A percentile compares a stretch with the other conserved stretches of the same genome.
Conservation (phyloP, 225 moss, liverwort and hornwort genomes). For the Bryoerythrophyllum caledonicum region DNA sequence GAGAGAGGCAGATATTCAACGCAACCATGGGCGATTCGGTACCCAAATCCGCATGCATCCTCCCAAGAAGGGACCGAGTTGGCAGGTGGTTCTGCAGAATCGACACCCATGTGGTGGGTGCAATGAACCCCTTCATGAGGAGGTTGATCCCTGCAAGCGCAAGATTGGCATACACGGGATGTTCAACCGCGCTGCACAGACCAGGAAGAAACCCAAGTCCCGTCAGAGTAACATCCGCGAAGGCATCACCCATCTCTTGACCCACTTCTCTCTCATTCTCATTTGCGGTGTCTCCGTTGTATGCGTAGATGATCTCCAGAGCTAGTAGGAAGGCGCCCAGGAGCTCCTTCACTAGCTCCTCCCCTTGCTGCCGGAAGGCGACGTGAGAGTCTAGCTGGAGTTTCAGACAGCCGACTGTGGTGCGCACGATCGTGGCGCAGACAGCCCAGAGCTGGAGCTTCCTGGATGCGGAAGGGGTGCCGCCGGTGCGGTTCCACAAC, state of each 20-base stretch:
- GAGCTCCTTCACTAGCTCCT: conserved; percentile 71
- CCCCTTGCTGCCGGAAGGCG: conserved; percentile 54
- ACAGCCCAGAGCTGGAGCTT: conserved; percentile 52
- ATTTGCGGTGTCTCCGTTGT: conserved; percentile 37
- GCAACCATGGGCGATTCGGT: conserved; percentile 71
- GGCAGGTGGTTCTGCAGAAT: conserved; percentile 87
- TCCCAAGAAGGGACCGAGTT: conserved; percentile 58
- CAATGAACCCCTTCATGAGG: conserved; percentile 77
- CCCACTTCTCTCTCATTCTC: conserved; percentile 34
- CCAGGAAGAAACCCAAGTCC: conserved; percentile 82
- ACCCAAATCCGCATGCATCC: conserved; percentile 69
- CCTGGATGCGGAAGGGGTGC: conserved; percentile 28
- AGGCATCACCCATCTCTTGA: conserved; percentile 61
- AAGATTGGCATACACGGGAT: conserved; percentile 63
- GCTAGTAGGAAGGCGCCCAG: conserved; percentile 69
- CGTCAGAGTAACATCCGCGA: conserved; percentile 71
- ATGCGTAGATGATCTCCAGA: conserved; percentile 74
- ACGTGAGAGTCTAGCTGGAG: conserved; percentile 64
- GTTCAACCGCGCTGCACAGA: conserved; percentile 76
- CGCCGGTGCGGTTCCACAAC: conserved; percentile 49
- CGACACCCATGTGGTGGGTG: conserved; percentile 81
- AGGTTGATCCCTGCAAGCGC: conserved; percentile 82
- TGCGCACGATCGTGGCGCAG: conserved; percentile 65
- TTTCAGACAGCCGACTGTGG: conserved; percentile 79
- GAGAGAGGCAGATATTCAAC: conserved; percentile 78